Conservation (phyloP, 176 grass and related monocot species). For the barley (Hordeum vulgare) region DNA sequence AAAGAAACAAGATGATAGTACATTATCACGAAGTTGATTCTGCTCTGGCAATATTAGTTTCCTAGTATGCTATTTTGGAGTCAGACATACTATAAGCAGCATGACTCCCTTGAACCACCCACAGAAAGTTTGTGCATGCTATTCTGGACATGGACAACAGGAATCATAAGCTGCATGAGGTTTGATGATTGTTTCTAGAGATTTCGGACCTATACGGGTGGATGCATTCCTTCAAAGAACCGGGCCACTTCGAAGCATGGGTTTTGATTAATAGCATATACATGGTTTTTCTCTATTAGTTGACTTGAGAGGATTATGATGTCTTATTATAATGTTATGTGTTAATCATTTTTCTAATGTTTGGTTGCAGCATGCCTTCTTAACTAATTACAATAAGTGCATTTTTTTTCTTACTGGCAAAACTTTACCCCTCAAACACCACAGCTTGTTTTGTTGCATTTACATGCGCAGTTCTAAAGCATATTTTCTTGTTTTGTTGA, state of each 20-base stretch:
- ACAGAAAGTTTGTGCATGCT: not conserved
- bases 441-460: not conserved
- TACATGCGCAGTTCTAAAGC: slow-evolving; percentile 1
- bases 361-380: not conserved
- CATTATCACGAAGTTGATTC: not conserved
- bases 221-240: not conserved
- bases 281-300: not conserved
- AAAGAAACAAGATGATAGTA: not conserved
- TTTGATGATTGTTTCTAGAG: not conserved
- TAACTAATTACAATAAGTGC: not conserved
- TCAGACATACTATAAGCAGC: not conserved
- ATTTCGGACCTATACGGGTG: not conserved
- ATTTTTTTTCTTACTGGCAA: not conserved
- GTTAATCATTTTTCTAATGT: not conserved
- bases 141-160: not conserved
- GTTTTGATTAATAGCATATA: not conserved
- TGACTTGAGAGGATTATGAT: not conserved
- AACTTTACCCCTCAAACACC: not conserved
- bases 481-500: not conserved
- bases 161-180: not conserved
- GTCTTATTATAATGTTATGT: not conserved
- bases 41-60: not conserved
- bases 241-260: not conserved
- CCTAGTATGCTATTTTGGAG: not conserved
- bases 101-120: not conserved